Conservation (phyloP, 2,329 filamentous ascomycete genomes). For the Fusarium nygamai region DNA sequence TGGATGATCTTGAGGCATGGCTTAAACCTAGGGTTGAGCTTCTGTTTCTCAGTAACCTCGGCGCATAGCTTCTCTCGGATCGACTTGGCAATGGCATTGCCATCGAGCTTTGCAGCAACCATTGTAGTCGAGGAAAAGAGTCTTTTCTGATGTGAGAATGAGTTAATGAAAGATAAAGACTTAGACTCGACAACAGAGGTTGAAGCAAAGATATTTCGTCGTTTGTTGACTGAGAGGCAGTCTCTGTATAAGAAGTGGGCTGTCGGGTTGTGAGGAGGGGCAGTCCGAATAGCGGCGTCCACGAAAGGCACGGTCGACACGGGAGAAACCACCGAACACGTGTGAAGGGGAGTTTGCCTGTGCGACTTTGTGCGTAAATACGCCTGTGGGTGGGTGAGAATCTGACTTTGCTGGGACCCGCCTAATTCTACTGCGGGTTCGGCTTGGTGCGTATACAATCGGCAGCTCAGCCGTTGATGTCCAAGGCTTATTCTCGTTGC, state of each 20-base stretch:
- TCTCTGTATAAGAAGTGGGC: conserved; percentile 35
- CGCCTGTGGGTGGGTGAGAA: conserved; percentile 24
- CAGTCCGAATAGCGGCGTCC: conserved; percentile 34
- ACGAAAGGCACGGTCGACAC: conserved; percentile 28
- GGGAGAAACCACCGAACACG: conserved; percentile 40
- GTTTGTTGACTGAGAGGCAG: conserved; percentile 22
- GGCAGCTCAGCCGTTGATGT: conserved; percentile 24
- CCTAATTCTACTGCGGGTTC: conserved; percentile 30
- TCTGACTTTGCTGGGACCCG: conserved; percentile 36
- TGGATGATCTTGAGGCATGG: conserved; percentile 95
- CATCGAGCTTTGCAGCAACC: conserved; percentile 92
- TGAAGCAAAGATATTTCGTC: conserved; percentile 26
- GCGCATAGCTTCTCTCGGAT: conserved; percentile 84
- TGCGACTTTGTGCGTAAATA: conserved; percentile 24
- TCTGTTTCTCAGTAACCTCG: conserved; percentile 85
- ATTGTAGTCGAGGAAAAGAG: conserved; percentile 70
- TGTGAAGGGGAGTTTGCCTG: conserved; percentile 26
- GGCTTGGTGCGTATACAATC: conserved; percentile 32
- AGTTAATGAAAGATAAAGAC: conserved; percentile 11
- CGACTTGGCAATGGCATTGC: conserved; percentile 90
- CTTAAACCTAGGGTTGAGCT: conserved; percentile 85
- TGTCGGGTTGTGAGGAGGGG: conserved; percentile 38
- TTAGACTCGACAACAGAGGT: conserved; percentile 23
- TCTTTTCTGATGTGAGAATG: conserved; percentile 35
- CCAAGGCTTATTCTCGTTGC: conserved; percentile 3